Evolutionary conservation across 2,329 filamentous ascomycete species (phyloP), one percentile per base, ranked within the genome.

Genomic region (Scedosporium minutisporum): DNA sequence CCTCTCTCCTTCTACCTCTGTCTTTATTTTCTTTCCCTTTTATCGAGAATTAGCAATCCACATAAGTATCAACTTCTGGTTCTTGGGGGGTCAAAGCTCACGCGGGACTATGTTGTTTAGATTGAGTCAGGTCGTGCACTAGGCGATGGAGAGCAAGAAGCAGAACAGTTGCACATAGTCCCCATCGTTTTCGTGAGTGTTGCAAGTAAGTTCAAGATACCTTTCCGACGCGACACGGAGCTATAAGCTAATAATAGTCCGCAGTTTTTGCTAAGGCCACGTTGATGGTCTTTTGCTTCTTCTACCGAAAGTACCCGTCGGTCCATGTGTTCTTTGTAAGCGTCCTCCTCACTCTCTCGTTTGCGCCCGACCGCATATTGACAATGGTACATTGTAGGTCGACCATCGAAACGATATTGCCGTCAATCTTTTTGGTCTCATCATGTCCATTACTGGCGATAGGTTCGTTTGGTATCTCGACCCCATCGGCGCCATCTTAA

Each of bases 391-490:
- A 42, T 65, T 59, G 60, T 61, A 63, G 65, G 33, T 83, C 65
- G 82, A 84, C 66, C 81, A 84, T 66, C 79, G 82, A 55, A 84
- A 84, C 67, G 81, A 84, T 65, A 81, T 84, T 61, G 73, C 76
- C 42, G 80, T 84, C 68, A 84, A 84, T 68, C 71, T 74, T 57
- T 83, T 84, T 64, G 82, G 82, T 64, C 72, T 84, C 48, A 72
- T 81, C 68, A 83, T 83, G 80, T 81, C 81, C 16, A 76, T 84
- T 38, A 74, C 82, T 27, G 82, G 81, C 27, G 77, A 78, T 66
- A 75, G 76, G 33, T 74, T 78, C 51, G 78, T 81, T 9, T 87
- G 84, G 84, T 86, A 80, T 65, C 73, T 85, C n/a, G 84, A 86
- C 65, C 82, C 83, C 0, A 74, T 85, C 41, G 84, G 84, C 48